These are phyloP conservation scores for Cercospora janseana DNA, from an alignment of 2,329 filamentous ascomycete species.

Conservation along the genomic window DNA sequence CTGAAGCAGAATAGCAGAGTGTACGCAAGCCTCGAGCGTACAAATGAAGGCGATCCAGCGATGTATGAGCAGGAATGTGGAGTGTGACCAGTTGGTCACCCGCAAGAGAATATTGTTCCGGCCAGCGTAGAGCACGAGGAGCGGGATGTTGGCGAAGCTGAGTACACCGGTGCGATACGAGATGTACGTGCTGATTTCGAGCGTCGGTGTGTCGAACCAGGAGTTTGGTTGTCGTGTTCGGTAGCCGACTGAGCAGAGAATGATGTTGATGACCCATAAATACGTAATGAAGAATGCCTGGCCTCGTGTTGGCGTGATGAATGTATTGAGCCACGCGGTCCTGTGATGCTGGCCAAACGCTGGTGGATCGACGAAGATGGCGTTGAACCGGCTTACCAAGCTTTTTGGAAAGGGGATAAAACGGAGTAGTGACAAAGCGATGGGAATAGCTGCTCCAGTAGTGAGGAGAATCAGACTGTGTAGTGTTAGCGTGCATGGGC, in stretches of 20 bases:
- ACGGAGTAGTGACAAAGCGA: slow-evolving; percentile 22
- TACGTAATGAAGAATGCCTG: slow-evolving; percentile 34
- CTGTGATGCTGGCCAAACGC: slow-evolving; percentile 16
- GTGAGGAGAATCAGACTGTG: slow-evolving; percentile 26
- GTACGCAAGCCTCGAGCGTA: slow-evolving; percentile 48
- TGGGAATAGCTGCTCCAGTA: slow-evolving; percentile 23
- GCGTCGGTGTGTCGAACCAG: slow-evolving; percentile 23
- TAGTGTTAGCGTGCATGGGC: not conserved
- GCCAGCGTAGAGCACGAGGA: slow-evolving; percentile 47
- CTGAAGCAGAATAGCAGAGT: slow-evolving; percentile 46
- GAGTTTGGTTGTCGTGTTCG: slow-evolving; percentile 29
- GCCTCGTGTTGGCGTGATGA: slow-evolving; percentile 29
- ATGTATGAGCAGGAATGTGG: slow-evolving; percentile 52
- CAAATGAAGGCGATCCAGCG: slow-evolving; percentile 51
- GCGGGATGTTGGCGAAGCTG: slow-evolving; percentile 43
- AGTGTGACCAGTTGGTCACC: slow-evolving; percentile 52
- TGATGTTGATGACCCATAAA: slow-evolving; percentile 34
- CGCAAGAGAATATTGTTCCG: slow-evolving; percentile 52
- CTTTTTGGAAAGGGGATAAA: slow-evolving; percentile 21
- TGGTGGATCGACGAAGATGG: slow-evolving; percentile 23
- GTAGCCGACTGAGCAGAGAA: slow-evolving; percentile 33
- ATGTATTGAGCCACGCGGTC: slow-evolving; percentile 14
- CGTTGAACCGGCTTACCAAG: slow-evolving; percentile 18
- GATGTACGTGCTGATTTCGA: slow-evolving; percentile 26
- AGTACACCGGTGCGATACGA: slow-evolving; percentile 46